Conservation (phyloP, 1,284 basidiomycete genomes). For the Moesziomyces globuligerus region DNA sequence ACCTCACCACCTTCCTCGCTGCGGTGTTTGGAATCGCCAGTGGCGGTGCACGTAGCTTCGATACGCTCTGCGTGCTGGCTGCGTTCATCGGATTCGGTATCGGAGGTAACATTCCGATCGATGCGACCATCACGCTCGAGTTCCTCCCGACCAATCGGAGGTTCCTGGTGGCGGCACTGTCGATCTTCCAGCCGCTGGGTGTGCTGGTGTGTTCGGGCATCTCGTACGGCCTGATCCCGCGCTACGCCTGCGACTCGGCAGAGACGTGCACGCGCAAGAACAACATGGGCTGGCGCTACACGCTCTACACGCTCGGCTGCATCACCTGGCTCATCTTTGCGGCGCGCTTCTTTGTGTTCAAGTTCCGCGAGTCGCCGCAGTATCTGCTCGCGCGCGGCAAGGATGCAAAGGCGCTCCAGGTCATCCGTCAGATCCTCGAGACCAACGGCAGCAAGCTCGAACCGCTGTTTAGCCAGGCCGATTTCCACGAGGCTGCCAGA, state of each 20-base stretch:
- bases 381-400: constrained; percentile 56
- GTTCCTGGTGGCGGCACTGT: constrained; percentile 54
- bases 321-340: constrained; percentile 63
- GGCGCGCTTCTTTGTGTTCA: constrained; percentile 60
- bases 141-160: constrained; percentile 53
- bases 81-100: constrained; percentile 59
- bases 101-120: constrained; percentile 62
- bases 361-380: constrained; percentile 61
- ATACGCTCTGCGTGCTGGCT: constrained; percentile 47
- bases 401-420: constrained; percentile 53
- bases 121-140: constrained; percentile 60
- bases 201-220: constrained; percentile 57
- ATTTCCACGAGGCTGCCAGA: constrained; percentile 67
- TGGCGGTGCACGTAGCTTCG: constrained; percentile 51
- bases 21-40: constrained; percentile 56
- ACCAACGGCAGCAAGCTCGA: constrained; percentile 65
- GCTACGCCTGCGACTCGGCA: constrained; percentile 44
- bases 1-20: constrained; percentile 57
- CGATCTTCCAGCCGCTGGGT: constrained; percentile 64
- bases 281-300: constrained; percentile 66
- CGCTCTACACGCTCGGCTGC: constrained; percentile 59
- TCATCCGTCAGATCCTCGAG: constrained; percentile 48
- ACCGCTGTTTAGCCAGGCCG: constrained; percentile 66
- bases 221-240: constrained; percentile 60
- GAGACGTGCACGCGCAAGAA: constrained; percentile 40